Percentiles rank a stretch among this genome's conserved stretches.
Conservation (phyloP, 2,329 filamentous ascomycete genomes). For the Colletotrichum eleusines region DNA sequence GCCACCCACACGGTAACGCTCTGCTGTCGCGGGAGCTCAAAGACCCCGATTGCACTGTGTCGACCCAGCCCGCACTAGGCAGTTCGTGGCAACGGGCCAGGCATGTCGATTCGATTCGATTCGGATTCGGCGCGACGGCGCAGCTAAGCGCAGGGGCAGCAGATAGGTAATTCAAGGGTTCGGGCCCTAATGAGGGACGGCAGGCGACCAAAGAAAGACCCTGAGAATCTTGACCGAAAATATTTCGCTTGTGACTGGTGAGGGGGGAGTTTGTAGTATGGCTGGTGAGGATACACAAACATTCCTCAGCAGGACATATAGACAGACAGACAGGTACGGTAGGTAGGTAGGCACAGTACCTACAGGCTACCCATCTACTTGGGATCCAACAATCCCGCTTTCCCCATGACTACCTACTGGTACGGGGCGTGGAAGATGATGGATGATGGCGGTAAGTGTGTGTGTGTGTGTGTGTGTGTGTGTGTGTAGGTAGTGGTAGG, state of each 20-base stretch:
- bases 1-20: no score
- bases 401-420: not conserved
- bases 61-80: slow-evolving; percentile 14
- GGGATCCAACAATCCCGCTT: slow-evolving; percentile 6
- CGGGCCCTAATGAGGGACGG: slow-evolving; percentile 37
- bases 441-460: not conserved
- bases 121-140: slow-evolving; percentile 16
- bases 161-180: slow-evolving; percentile 25
- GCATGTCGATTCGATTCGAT: slow-evolving; percentile 5
- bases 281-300: not conserved
- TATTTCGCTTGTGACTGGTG: not conserved
- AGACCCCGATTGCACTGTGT: not conserved
- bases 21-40: not conserved
- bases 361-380: no score
- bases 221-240: slow-evolving; percentile 12
- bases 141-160: not conserved
- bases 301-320: no score
- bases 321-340: no score
- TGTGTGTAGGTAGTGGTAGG: not conserved
- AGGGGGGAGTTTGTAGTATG: not conserved
- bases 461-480: no score
- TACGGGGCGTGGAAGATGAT: not conserved
- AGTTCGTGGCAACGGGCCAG: slow-evolving; percentile 1
- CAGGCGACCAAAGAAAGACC: no score
- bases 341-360: no score